Evolutionary conservation across 345 rosid genomes (phyloP).

Genomic region (Clausena lansium): DNA sequence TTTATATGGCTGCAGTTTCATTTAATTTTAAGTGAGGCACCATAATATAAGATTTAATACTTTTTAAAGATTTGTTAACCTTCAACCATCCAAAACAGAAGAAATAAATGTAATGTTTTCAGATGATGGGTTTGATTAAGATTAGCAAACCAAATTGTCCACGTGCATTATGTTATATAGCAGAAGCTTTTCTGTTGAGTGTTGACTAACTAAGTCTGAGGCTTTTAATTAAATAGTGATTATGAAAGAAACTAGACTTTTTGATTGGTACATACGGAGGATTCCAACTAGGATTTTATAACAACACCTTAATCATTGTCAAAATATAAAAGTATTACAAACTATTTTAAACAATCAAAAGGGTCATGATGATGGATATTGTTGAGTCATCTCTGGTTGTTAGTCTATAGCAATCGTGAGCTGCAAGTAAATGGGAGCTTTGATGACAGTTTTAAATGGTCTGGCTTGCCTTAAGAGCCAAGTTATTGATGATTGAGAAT

Average conservation of each 20-base stretch:
- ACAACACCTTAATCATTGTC: neutral
- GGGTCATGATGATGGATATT: neutral
- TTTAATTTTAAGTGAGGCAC: neutral
- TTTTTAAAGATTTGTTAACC: neutral
- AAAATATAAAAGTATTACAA: neutral
- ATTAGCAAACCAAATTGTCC: neutral
- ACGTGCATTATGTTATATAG: neutral
- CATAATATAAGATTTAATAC: neutral
- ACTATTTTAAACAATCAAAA: neutral
- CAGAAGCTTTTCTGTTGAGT: neutral
- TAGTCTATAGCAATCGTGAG: neutral
- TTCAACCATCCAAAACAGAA: neutral
- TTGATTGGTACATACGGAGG: too few relatives aligned
- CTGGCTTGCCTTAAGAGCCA: conserved; percentile 6
- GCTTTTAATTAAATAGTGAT: neutral
- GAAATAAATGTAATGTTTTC: neutral
- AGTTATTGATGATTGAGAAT: conserved; percentile 2
- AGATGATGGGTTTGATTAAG: neutral
- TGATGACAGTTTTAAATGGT: neutral
- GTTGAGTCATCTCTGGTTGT: neutral
- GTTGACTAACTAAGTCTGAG: neutral
- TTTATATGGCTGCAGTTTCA: conserved; percentile 8
- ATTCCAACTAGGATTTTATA: neutral
- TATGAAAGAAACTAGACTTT: too few relatives aligned
- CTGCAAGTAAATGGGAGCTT: neutral